A percentile compares a stretch with the other conserved stretches of the same genome.
phyloP scores from a whole-genome alignment of 495 filamentous ascomycete species.

The Jackrogersella multiformis region DNA sequence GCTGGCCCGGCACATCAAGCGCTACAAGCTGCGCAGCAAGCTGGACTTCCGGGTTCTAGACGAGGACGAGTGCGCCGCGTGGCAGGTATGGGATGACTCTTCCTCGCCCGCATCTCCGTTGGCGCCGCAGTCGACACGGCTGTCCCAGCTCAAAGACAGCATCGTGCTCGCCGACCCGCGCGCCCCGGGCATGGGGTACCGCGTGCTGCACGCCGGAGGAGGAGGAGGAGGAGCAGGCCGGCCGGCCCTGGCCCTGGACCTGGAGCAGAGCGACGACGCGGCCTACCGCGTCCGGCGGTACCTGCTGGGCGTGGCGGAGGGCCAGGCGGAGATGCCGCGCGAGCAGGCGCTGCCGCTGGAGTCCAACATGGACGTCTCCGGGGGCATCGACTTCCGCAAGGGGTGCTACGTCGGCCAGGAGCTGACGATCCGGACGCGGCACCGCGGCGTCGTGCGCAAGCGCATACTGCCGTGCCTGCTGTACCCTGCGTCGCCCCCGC shows the following conservation, averaged over 20 bases:
- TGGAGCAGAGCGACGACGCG: slow-evolving; percentile 43
- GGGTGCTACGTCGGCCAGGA: slow-evolving; percentile 98
- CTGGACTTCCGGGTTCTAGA: slow-evolving; percentile 71
- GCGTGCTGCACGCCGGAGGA: slow-evolving; percentile 64
- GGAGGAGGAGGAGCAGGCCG: slow-evolving; percentile 40
- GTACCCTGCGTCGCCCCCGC: slow-evolving; percentile 60
- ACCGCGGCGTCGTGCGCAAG: slow-evolving; percentile 92
- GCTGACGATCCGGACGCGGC: slow-evolving; percentile 91
- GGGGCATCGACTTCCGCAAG: slow-evolving; percentile 89
- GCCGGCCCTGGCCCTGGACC: slow-evolving; percentile 44
- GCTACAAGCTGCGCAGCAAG: slow-evolving; percentile 85
- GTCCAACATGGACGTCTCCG: slow-evolving; percentile 82
- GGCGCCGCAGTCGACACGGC: not conserved
- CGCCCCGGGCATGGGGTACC: slow-evolving; percentile 72
- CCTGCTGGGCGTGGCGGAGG: slow-evolving; percentile 83
- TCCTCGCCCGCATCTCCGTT: slow-evolving; percentile 17
- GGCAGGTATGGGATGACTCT: slow-evolving; percentile 69
- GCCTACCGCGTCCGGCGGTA: slow-evolving; percentile 77
- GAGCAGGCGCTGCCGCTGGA: slow-evolving; percentile 81
- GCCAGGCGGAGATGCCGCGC: slow-evolving; percentile 75
- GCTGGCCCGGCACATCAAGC: slow-evolving; percentile 75
- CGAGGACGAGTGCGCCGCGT: slow-evolving; percentile 68
- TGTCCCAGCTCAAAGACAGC: slow-evolving; percentile 16
- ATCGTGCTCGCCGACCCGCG: slow-evolving; percentile 67
- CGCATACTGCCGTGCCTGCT: slow-evolving; percentile 84